phyloP scores from a whole-genome alignment of 306 rosid species.

The Clitoria ternatea region DNA sequence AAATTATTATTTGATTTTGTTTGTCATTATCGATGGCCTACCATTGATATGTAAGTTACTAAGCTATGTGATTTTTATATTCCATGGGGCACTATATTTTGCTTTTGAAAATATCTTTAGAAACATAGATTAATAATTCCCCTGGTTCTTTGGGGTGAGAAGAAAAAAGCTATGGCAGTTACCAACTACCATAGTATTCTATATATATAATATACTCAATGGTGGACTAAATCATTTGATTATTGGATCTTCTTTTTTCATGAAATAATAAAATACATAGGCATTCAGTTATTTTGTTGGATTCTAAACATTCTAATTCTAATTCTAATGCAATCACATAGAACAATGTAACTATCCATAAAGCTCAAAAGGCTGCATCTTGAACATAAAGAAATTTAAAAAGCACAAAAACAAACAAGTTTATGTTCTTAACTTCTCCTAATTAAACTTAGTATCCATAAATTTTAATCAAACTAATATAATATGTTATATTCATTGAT shows the following conservation, averaged over 20 bases:
- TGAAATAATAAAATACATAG: background rate
- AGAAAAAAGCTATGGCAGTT: background rate
- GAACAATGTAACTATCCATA: background rate
- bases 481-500: too few relatives aligned
- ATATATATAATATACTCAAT: conserved; percentile 8
- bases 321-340: background rate
- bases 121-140: background rate
- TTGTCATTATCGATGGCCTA: background rate
- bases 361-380: background rate
- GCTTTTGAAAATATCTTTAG: background rate
- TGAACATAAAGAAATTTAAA: background rate
- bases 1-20: background rate
- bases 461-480: background rate
- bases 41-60: background rate
- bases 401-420: too few relatives aligned
- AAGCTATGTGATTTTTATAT: background rate
- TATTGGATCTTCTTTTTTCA: background rate
- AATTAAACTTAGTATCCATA: background rate
- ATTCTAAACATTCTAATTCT: background rate
- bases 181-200: background rate
- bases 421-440: too few relatives aligned
- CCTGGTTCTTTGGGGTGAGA: conserved; percentile 9
- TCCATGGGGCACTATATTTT: background rate
- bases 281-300: background rate
- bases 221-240: background rate